Evolutionary conservation across 768 basidiomycete species (phyloP).

Genomic region (Russula foetens): DNA sequence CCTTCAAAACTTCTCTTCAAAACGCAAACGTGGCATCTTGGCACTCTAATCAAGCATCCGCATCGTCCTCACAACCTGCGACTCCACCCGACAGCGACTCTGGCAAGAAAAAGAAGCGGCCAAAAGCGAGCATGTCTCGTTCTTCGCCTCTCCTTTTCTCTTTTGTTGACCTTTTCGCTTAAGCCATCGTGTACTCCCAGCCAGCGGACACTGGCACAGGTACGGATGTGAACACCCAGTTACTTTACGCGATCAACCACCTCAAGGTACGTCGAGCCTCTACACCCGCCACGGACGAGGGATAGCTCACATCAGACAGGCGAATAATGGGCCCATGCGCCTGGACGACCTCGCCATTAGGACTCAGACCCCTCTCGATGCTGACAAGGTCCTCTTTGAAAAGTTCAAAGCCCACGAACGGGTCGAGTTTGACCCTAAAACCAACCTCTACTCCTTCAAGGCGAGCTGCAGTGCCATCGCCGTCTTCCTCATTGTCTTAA

Average conservation of each 20-base stretch:
- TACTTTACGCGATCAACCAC: constrained; percentile 75
- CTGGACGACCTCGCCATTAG: constrained; percentile 82
- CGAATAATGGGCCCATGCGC: constrained; percentile 72
- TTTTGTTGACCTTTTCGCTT: constrained; percentile 18
- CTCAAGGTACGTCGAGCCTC: constrained; percentile 49
- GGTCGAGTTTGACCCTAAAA: constrained; percentile 73
- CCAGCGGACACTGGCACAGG: constrained; percentile 81
- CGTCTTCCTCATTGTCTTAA: constrained; percentile 8
- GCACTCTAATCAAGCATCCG: constrained; percentile 44
- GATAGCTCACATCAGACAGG: constrained; percentile 29
- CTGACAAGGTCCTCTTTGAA: constrained; percentile 62
- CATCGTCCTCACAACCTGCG: constrained; percentile 36
- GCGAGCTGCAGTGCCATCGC: constrained; percentile 33
- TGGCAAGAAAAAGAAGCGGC: constrained; percentile 43
- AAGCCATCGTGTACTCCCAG: constrained; percentile 78
- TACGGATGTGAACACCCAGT: constrained; percentile 76
- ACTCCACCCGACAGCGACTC: constrained; percentile 17
- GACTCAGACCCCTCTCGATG: constrained; percentile 68
- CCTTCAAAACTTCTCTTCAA: constrained; percentile 58
- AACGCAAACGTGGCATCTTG: constrained; percentile 66
- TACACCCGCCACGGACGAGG: neutral
- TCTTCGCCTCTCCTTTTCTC: constrained; percentile 17
- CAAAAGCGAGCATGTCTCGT: constrained; percentile 50
- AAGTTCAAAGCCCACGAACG: constrained; percentile 78
- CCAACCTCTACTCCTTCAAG: constrained; percentile 80